Evolutionary conservation across 768 basidiomycete species (phyloP).

Genomic region (Tricholoma terreum): DNA sequence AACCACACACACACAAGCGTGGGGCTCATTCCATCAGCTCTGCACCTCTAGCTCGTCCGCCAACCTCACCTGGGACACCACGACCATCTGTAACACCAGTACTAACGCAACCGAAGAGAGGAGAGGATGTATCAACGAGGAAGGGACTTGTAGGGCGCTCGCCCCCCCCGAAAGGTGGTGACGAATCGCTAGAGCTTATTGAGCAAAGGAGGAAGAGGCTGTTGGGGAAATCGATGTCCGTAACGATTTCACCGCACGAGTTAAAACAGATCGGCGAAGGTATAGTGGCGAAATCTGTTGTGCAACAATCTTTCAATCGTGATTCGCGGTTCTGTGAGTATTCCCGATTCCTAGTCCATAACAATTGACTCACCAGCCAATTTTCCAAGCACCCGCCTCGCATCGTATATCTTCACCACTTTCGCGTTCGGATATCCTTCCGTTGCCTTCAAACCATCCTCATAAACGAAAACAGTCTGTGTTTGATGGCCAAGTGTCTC

Average conservation of each 20-base stretch:
- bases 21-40: slow-evolving; percentile 81
- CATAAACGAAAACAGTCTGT: slow-evolving; percentile 77
- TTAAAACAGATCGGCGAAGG: slow-evolving; percentile 35
- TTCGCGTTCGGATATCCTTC: slow-evolving; percentile 48
- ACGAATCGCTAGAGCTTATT: slow-evolving; percentile 44
- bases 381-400: slow-evolving; percentile 28
- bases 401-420: slow-evolving; percentile 42
- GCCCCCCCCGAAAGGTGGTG: slow-evolving; percentile 22
- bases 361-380: background rate
- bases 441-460: slow-evolving; percentile 60
- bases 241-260: slow-evolving; percentile 55
- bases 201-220: slow-evolving; percentile 54
- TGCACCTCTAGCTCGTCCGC: slow-evolving; percentile 76
- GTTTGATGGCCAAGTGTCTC: slow-evolving; percentile 44
- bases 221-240: slow-evolving; percentile 63
- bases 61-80: slow-evolving; percentile 73
- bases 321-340: slow-evolving; percentile 21
- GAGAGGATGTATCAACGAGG: slow-evolving; percentile 35
- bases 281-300: slow-evolving; percentile 25
- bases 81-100: slow-evolving; percentile 29
- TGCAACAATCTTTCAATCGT: slow-evolving; percentile 23
- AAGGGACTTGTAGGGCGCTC: slow-evolving; percentile 57
- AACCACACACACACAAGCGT: slow-evolving; percentile 53
- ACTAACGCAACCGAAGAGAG: slow-evolving; percentile 18
- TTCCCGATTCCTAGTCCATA: slow-evolving; percentile 4